Percentiles rank a stretch among this genome's conserved stretches.
Evolutionary conservation across 2,329 filamentous ascomycete species (phyloP).

Genomic region (Arthrobotrys entomopaga): DNA sequence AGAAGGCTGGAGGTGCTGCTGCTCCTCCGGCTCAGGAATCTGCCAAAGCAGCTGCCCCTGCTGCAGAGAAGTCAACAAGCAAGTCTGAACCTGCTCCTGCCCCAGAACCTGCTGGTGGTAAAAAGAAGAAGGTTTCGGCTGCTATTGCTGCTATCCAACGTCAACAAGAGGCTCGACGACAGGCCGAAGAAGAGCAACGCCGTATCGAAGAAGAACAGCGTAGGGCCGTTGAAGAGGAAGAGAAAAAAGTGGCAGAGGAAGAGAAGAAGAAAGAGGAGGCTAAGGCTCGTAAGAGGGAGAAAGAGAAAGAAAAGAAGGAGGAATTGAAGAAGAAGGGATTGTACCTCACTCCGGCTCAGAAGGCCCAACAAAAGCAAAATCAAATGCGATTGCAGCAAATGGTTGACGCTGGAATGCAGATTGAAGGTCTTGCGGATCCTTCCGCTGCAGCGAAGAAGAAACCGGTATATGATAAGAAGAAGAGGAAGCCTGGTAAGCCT

Average conservation of each 20-base stretch:
- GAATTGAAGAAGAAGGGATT: constrained; percentile 89
- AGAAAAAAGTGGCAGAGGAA: constrained; percentile 63
- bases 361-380: constrained; percentile 80
- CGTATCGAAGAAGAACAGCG: constrained; percentile 74
- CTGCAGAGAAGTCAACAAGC: constrained; percentile 60
- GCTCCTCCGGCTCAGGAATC: constrained; percentile 63
- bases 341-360: constrained; percentile 85
- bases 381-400: constrained; percentile 86
- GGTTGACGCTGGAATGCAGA: constrained; percentile 79
- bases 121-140: constrained; percentile 89
- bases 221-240: constrained; percentile 68
- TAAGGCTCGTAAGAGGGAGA: constrained; percentile 81
- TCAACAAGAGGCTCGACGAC: constrained; percentile 81
- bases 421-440: constrained; percentile 67
- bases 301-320: constrained; percentile 85
- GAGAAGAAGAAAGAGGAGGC: constrained; percentile 75
- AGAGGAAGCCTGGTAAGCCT: constrained; percentile 69
- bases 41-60: constrained; percentile 64
- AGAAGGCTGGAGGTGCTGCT: constrained; percentile 72
- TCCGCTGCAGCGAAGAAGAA: constrained; percentile 76
- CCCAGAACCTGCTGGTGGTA: constrained; percentile 70
- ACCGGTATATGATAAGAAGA: constrained; percentile 77
- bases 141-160: constrained; percentile 78
- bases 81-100: constrained; percentile 55
- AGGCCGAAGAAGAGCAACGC: constrained; percentile 72